Percentiles rank a stretch among this genome's conserved stretches.
Evolutionary conservation across 495 filamentous ascomycete species (phyloP).

Genomic region (Xylaria castorea): DNA sequence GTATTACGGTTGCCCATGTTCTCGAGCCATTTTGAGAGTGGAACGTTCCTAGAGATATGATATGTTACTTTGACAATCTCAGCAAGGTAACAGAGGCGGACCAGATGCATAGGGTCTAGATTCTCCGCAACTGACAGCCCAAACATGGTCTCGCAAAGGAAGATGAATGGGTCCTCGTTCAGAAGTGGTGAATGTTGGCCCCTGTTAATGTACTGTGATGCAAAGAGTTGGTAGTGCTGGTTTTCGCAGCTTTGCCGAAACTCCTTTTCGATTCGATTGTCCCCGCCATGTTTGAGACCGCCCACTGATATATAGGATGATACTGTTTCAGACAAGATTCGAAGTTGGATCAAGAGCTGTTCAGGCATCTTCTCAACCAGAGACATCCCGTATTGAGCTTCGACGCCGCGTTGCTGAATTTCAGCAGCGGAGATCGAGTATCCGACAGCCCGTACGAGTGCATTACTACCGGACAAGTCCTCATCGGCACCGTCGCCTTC

Average conservation of each 20-base stretch:
- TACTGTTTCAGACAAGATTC: slow-evolving; percentile 87
- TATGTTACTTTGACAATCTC: slow-evolving; percentile 83
- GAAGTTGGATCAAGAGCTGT: slow-evolving; percentile 83
- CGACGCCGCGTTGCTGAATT: slow-evolving; percentile 88
- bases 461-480: slow-evolving; percentile 66
- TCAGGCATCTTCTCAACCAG: slow-evolving; percentile 86
- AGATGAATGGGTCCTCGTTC: slow-evolving; percentile 80
- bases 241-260: slow-evolving; percentile 72
- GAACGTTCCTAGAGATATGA: slow-evolving; percentile 55
- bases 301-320: slow-evolving; percentile 84
- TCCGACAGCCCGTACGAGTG: slow-evolving; percentile 75
- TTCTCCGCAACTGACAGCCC: slow-evolving; percentile 55
- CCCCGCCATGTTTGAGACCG: slow-evolving; percentile 62
- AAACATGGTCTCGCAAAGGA: slow-evolving; percentile 79
- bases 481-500: slow-evolving; percentile 38
- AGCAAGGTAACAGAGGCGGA: slow-evolving; percentile 89
- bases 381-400: slow-evolving; percentile 74
- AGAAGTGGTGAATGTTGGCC: slow-evolving; percentile 66
- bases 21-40: slow-evolving; percentile 47
- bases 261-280: slow-evolving; percentile 69
- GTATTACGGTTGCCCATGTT: slow-evolving; percentile 41
- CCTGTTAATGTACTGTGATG: slow-evolving; percentile 53
- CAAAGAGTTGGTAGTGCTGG: slow-evolving; percentile 81
- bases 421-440: slow-evolving; percentile 90
- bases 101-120: slow-evolving; percentile 79